phyloP scores from a whole-genome alignment of 1,284 basidiomycete genomes.

The Melanopsichium pennsylvanicum region DNA sequence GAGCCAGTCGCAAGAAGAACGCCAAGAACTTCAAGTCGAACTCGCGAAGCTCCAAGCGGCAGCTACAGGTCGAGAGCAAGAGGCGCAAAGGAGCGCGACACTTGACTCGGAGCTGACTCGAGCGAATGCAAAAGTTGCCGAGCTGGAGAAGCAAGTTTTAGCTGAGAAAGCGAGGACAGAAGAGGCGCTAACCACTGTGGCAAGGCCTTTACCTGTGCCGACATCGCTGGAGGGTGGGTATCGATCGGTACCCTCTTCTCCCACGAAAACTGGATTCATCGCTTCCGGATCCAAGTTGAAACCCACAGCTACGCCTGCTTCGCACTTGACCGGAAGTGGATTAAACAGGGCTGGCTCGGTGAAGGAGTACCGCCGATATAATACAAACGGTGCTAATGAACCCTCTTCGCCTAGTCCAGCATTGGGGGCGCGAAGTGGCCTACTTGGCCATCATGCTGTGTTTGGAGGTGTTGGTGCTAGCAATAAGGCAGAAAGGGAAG shows the following conservation, averaged over 20 bases:
- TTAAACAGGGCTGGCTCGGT: conserved; percentile 48
- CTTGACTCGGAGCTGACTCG: conserved; percentile 16
- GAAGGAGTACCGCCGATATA: conserved; percentile 51
- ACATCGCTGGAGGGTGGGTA: neutral
- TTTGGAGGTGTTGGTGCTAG: neutral
- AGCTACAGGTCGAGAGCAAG: conserved; percentile 9
- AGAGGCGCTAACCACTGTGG: conserved; percentile 13
- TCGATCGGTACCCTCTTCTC: conserved; percentile 24
- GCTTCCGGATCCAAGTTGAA: too few species aligned
- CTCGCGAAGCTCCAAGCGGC: conserved; percentile 23
- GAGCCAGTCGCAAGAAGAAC: conserved; percentile 25
- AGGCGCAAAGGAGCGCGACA: neutral
- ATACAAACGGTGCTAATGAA: neutral
- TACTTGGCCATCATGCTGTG: conserved; percentile 11
- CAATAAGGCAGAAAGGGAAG: conserved; percentile 41
- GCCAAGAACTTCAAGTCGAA: conserved; percentile 15
- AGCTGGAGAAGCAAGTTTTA: conserved; percentile 31
- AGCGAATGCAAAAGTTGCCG: conserved; percentile 11
- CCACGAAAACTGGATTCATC: too few species aligned
- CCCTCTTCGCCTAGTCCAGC: conserved; percentile 11
- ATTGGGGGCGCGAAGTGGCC: conserved; percentile 17
- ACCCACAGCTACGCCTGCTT: too few species aligned
- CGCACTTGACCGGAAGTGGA: neutral
- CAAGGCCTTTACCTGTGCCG: conserved; percentile 26
- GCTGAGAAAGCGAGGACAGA: conserved; percentile 9